Base-by-base conservation (phyloP, 2,329 filamentous ascomycete species). In the Paecilomyces niveus region DNA sequence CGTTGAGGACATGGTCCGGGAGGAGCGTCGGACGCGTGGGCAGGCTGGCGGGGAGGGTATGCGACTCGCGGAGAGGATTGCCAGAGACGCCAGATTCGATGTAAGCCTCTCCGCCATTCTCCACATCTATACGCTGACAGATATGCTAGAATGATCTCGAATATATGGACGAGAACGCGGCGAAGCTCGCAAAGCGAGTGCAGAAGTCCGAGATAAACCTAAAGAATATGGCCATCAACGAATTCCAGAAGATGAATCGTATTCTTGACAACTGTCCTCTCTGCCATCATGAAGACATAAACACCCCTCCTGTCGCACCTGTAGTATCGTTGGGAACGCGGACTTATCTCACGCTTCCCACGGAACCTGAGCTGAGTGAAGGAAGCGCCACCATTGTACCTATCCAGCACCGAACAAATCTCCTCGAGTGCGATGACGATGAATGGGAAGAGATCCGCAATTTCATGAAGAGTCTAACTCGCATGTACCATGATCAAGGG, bases 401-500 rank as follows among this genome's bases (percentile, higher is more conserved):
- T 5, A 85, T 94, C 22, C 85, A 92, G 65, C 94, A 99, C 72
- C 87, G 88, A 56, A 86, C 82, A 24, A 99, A 97, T 72, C 84
- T 99, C 0, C 80, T 99, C n/a, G 93, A 97, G 74, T 99, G 94
- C 73, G 93, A 97, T 73, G 93, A 99, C 69, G 94, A 99, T 70
- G 94, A 99, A 72, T 99, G 95, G 95, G 94, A 99, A 71, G 94
- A 99, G 75, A 88, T 99, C 5, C 89, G 94, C 65, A 99, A 99
- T 73, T 99, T 99, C 71, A 97, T 97, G 93, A 99, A 99, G 78
- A 89, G 86, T 59, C 81, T 99, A 21, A 97, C 89, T 3, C 86
- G 93, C 52, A 89, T 97, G 85, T 99, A 97, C 75, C 91, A 96
- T 76, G 89, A 92, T 51, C 91, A 95, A 73, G 92, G 92, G 10